A percentile compares a stretch with the other conserved stretches of the same genome.
Conservation (phyloP, 2,329 filamentous ascomycete genomes). For the Ceratocystis ficicola region DNA sequence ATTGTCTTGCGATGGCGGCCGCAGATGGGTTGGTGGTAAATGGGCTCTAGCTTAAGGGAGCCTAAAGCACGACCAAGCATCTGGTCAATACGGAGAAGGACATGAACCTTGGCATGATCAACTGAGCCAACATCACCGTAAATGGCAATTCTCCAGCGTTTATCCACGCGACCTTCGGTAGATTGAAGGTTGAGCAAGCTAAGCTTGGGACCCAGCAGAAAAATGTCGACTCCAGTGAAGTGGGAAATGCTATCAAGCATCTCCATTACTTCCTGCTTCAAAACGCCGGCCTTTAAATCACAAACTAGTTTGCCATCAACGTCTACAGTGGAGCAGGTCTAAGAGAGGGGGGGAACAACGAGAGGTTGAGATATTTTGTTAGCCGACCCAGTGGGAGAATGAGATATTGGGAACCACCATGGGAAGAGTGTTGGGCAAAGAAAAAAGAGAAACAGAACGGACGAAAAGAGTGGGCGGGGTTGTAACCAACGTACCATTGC, state of each 20-base stretch:
- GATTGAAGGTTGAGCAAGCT: conserved; percentile 62
- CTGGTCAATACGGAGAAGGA: conserved; percentile 94
- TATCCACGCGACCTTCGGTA: conserved; percentile 73
- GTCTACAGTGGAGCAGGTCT: conserved; percentile 89
- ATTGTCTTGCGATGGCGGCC: conserved; percentile 94
- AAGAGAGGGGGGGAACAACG: conserved; percentile 21
- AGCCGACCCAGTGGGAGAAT: background rate
- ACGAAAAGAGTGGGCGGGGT: background rate
- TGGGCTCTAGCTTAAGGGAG: conserved; percentile 67
- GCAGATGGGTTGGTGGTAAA: conserved; percentile 82
- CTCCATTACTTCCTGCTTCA: conserved; percentile 65
- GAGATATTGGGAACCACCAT: background rate
- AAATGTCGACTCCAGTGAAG: conserved; percentile 92
- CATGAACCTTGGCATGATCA: conserved; percentile 91
- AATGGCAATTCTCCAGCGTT: conserved; percentile 82
- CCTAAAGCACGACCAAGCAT: conserved; percentile 68
- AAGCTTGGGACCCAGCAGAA: conserved; percentile 81
- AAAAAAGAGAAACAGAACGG: background rate
- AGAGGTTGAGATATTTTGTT: background rate
- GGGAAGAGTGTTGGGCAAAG: background rate
- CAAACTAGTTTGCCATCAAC: conserved; percentile 85
- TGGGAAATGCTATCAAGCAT: conserved; percentile 77
- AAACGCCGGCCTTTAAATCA: conserved; percentile 52
- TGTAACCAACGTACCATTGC: conserved; percentile 61
- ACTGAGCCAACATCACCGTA: conserved; percentile 91